A percentile compares a stretch with the other conserved stretches of the same genome.
These are phyloP conservation scores for Thelephora terrestris DNA, from an alignment of 1,284 basidiomycete species.

Conservation along the genomic window DNA sequence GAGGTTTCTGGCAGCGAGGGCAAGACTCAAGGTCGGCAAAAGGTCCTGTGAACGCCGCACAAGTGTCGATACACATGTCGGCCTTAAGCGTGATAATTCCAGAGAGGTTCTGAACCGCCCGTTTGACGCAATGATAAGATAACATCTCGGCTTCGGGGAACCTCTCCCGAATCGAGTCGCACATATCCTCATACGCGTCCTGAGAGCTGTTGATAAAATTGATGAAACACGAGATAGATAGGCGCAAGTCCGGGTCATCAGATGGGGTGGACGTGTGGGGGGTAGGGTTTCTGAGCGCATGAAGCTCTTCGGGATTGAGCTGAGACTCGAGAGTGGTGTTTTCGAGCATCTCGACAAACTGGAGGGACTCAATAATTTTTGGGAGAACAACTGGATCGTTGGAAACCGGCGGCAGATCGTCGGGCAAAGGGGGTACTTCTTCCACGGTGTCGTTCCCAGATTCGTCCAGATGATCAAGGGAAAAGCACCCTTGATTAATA, in stretches of 20 bases:
- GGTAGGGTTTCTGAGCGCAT: not conserved
- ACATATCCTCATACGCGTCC: conserved; percentile 14
- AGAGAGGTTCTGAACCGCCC: conserved; percentile 12
- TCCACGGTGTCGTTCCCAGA: no score
- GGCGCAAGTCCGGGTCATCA: conserved; percentile 3
- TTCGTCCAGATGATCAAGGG: no score
- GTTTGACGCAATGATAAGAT: conserved; percentile 16
- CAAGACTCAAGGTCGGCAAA: conserved; percentile 15
- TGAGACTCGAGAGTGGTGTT: no score
- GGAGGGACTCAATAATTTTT: no score
- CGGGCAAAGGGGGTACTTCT: no score
- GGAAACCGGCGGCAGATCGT: no score
- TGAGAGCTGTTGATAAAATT: conserved; percentile 14
- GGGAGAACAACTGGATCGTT: no score
- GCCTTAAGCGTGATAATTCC: conserved; percentile 15
- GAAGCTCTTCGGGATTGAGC: not conserved
- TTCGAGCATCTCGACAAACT: no score
- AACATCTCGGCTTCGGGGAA: conserved; percentile 14
- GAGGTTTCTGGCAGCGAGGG: conserved; percentile 13
- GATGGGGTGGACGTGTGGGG: not conserved
- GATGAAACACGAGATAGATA: conserved; percentile 19
- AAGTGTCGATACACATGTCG: conserved; percentile 24
- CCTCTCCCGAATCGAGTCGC: conserved; percentile 7
- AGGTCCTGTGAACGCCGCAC: conserved; percentile 19
- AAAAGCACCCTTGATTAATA: no score